phyloP scores from a whole-genome alignment of 306 rosid genomes.

The Castanea crenata region DNA sequence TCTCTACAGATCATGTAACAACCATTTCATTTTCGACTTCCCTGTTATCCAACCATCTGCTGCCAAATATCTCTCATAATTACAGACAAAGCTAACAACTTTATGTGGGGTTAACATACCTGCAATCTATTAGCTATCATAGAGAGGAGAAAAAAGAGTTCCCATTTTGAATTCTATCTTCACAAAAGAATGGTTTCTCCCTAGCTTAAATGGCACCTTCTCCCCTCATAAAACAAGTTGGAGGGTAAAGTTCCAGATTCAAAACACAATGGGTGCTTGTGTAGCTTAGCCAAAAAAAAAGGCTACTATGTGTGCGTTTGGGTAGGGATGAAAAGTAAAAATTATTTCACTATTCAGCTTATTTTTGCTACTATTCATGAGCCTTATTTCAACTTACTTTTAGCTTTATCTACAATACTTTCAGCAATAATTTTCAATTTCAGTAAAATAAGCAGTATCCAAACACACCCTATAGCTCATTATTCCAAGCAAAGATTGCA shows the following conservation, averaged over 20 bases:
- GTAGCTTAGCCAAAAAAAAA: background rate
- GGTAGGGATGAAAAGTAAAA: too few relatives aligned
- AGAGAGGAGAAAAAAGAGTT: background rate
- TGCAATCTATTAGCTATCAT: background rate
- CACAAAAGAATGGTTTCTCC: background rate
- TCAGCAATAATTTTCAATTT: too few relatives aligned
- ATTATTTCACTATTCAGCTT: too few relatives aligned
- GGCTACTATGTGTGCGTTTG: background rate
- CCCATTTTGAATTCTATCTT: background rate
- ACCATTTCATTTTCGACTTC: background rate
- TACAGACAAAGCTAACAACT: background rate
- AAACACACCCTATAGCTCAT: background rate
- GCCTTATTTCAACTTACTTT: too few relatives aligned
- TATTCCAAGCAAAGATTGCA: background rate
- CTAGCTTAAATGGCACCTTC: background rate
- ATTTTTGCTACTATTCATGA: too few relatives aligned
- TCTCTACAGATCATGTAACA: background rate
- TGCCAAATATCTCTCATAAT: background rate
- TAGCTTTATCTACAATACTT: too few relatives aligned
- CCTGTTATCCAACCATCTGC: background rate
- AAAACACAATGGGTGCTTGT: background rate
- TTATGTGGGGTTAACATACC: background rate
- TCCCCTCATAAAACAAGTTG: background rate
- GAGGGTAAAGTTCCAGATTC: background rate
- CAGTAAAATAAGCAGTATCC: too few relatives aligned